A percentile compares a stretch with the other conserved stretches of the same genome.
Conservation (phyloP, 2,329 filamentous ascomycete species). For the Fusarium fujikuroi region DNA sequence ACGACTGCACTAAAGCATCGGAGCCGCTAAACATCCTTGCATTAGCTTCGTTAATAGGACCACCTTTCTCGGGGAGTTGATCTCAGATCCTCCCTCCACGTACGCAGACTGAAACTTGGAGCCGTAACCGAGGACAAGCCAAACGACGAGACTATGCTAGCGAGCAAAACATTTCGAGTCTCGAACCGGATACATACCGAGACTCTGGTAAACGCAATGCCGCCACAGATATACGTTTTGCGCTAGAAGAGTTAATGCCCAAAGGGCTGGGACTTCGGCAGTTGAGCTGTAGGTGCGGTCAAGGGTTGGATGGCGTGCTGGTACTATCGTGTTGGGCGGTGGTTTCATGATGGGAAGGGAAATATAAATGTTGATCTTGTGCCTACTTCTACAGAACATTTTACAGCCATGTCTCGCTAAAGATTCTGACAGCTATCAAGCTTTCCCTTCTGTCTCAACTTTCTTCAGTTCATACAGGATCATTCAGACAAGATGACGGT, state of each 20-base stretch:
- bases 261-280: slow-evolving; percentile 7
- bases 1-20: slow-evolving; percentile 8
- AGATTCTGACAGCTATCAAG: background rate
- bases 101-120: background rate
- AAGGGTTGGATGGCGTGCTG: slow-evolving; percentile 28
- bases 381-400: background rate
- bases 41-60: background rate
- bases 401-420: background rate
- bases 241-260: slow-evolving; percentile 6
- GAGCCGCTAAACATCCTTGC: slow-evolving; percentile 1
- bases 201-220: slow-evolving; percentile 20
- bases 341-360: slow-evolving; percentile 5
- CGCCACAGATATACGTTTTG: slow-evolving; percentile 12
- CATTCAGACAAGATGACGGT: slow-evolving; percentile 25
- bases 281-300: slow-evolving; percentile 4
- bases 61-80: slow-evolving; percentile 6
- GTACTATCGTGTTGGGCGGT: background rate
- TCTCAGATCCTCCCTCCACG: background rate
- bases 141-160: background rate
- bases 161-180: background rate
- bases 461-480: background rate
- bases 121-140: background rate
- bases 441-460: background rate
- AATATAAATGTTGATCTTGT: slow-evolving; percentile 37
- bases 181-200: background rate